Conservation (phyloP, 495 filamentous ascomycete genomes). For the Xylaria grammica region DNA sequence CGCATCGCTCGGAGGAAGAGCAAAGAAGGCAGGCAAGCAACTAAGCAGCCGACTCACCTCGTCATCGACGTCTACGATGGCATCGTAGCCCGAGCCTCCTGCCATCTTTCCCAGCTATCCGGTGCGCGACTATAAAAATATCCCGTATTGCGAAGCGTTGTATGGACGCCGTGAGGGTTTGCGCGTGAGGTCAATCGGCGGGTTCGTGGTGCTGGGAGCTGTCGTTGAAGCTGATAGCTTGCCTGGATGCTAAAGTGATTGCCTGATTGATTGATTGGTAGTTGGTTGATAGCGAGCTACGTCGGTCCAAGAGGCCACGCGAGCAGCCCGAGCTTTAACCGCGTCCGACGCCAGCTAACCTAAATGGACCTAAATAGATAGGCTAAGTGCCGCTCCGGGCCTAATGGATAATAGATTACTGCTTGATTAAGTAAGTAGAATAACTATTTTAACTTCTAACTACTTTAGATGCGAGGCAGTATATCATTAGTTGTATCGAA, state of each 20-base stretch:
- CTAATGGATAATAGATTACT: no score
- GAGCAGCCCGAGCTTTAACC: conserved; percentile 20
- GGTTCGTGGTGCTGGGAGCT: not conserved
- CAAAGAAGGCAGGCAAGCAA: not conserved
- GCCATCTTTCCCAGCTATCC: conserved; percentile 61
- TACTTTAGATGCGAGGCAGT: no score
- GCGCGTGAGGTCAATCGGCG: not conserved
- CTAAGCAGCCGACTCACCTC: conserved; percentile 62
- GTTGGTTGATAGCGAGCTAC: not conserved
- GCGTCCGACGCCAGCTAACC: conserved; percentile 9
- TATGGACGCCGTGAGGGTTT: not conserved
- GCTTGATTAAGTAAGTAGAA: no score
- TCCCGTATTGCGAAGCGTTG: not conserved
- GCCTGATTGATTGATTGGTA: conserved; percentile 2
- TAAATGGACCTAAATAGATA: no score
- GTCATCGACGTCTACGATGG: conserved; percentile 94
- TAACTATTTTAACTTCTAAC: no score
- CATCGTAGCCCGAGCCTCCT: conserved; percentile 87
- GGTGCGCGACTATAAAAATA: not conserved
- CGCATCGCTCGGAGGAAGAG: not conserved
- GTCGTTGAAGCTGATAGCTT: conserved; percentile 11
- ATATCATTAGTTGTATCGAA: no score
- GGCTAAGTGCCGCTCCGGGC: no score
- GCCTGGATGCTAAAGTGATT: conserved; percentile 11
- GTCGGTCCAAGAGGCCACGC: conserved; percentile 12